Evolutionary conservation across 768 basidiomycete species (phyloP), one percentile per base, ranked within the genome.

Genomic region (Calocybe gangraenosa): DNA sequence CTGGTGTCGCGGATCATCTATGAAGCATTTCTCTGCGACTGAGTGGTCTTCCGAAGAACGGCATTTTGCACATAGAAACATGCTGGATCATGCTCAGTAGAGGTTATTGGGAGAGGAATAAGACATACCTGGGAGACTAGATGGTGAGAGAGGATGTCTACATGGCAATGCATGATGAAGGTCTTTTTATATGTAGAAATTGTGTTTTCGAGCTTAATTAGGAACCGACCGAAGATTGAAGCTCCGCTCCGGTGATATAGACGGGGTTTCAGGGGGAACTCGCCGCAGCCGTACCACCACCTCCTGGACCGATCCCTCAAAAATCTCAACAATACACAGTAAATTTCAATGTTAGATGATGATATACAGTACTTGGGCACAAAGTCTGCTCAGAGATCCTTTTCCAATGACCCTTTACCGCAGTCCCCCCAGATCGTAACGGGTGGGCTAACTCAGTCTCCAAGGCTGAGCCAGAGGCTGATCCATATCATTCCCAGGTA

Each of bases 341-440:
- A 11, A 28, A 28, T 28, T 28, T 28, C 11, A 35, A 58, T 62
- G 63, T 62, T 71, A 63, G 80, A 82, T 64, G 80, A 82, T 60
- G 80, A 79, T 49, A 78, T 83, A 55, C 68, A 81, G 53, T 83
- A 75, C 54, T 61, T 83, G 32, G 81, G 81, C 19, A 71, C 67
- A 21, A 66, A 55, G 50, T 52, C 60, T 42, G 63, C 68, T 1
- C 41, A 59, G 7, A 46, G 55, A 40, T 34, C 59, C 38, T 43
- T 52, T 32, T 38, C 51, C 9, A 40, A 32, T 32, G 58, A 47
- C 48, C 61, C 62, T 54, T 53, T 59, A 56, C 57, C 54, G 46
- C 50, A 50, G 51, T 51, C 59, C 53, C 59, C 57, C 54, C 60
- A 55, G 48, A 53, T 61, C 40, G 58, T 63, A 36, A 68, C 70